Percentiles rank a stretch among this genome's conserved stretches.
These are phyloP conservation scores for Cocos nucifera DNA, from an alignment of 176 grass and related monocot species.

Conservation along the genomic window DNA sequence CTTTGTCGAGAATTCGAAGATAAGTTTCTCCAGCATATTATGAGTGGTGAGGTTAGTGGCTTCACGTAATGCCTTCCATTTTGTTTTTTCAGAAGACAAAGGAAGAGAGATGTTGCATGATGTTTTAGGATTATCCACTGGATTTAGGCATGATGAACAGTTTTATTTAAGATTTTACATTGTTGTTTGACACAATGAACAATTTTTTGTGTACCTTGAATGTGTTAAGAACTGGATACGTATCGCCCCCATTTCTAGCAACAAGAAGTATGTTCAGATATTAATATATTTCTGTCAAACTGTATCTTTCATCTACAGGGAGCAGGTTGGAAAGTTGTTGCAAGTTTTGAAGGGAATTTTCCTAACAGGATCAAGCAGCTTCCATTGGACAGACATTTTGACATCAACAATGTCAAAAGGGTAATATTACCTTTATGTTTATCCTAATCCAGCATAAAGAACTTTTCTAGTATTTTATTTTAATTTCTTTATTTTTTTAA, in stretches of 20 bases:
- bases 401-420: constrained; percentile 88
- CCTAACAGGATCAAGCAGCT: constrained; percentile 88
- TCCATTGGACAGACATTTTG: constrained; percentile 81
- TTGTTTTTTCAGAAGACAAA: background rate
- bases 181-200: no score
- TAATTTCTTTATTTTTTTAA: constrained; percentile 7
- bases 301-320: constrained; percentile 30
- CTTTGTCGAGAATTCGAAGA: constrained; percentile 89
- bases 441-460: constrained; percentile 7
- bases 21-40: constrained; percentile 80
- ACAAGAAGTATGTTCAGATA: no score
- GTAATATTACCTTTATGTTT: constrained; percentile 26
- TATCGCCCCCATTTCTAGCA: no score
- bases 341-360: constrained; percentile 90
- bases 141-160: no score
- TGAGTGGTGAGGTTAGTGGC: constrained; percentile 72
- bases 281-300: background rate
- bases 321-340: constrained; percentile 89
- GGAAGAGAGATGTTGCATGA: no score
- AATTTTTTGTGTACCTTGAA: no score
- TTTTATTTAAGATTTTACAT: no score
- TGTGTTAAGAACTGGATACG: no score
- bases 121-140: no score
- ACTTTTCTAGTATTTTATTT: background rate
- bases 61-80: background rate